Evolutionary conservation across 2,329 filamentous ascomycete genomes (phyloP).

Genomic region (Hortaea werneckii): DNA sequence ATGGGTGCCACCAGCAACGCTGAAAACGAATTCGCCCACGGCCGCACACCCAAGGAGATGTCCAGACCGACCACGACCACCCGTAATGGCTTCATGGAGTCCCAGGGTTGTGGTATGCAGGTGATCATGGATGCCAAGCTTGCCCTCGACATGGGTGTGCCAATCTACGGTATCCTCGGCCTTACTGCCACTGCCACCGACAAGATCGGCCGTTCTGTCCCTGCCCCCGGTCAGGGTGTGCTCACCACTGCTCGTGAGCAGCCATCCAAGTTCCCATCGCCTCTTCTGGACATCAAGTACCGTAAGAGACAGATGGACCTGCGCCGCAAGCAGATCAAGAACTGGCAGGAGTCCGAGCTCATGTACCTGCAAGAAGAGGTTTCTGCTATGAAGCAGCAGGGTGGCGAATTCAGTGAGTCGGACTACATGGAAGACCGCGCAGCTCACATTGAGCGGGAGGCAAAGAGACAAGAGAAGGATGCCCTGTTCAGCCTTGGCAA

Average conservation of each 20-base stretch:
- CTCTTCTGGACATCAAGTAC: constrained; percentile 95
- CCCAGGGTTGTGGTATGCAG: constrained; percentile 95
- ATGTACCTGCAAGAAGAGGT: constrained; percentile 89
- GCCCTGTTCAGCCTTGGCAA: constrained; percentile 88
- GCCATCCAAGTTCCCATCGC: constrained; percentile 84
- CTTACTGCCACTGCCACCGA: constrained; percentile 94
- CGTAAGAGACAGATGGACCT: constrained; percentile 88
- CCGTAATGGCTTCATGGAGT: constrained; percentile 97
- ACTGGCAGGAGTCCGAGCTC: constrained; percentile 92
- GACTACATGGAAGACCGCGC: constrained; percentile 81
- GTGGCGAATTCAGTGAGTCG: constrained; percentile 62
- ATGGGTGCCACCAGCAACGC: constrained; percentile 99
- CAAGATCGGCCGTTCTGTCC: constrained; percentile 97
- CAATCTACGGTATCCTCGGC: constrained; percentile 89
- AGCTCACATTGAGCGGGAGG: constrained; percentile 77
- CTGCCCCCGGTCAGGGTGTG: constrained; percentile 92
- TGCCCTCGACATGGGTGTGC: constrained; percentile 95
- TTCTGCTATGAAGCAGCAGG: constrained; percentile 76
- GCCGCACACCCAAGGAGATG: constrained; percentile 93
- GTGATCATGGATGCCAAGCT: constrained; percentile 96
- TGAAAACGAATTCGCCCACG: constrained; percentile 89
- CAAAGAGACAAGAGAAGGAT: constrained; percentile 82
- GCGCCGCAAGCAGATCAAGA: constrained; percentile 86
- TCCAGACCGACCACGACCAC: constrained; percentile 95
- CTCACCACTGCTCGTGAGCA: constrained; percentile 90